Percentiles rank a stretch among this genome's conserved stretches.
These are phyloP conservation scores for Postia placenta DNA, from an alignment of 768 basidiomycete species.

Conservation along the genomic window DNA sequence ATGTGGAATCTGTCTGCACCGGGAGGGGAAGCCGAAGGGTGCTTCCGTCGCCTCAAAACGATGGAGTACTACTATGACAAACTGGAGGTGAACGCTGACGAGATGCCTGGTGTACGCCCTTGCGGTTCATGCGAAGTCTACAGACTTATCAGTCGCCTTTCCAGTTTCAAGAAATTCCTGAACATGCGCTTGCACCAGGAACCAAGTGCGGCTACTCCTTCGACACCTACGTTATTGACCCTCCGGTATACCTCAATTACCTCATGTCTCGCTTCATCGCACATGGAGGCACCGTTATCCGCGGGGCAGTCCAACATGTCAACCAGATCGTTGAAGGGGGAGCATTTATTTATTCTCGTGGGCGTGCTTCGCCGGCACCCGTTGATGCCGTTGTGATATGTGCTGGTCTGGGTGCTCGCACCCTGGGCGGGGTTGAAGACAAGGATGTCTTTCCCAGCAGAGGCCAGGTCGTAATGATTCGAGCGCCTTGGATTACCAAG, in stretches of 20 bases:
- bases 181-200: constrained; percentile 34
- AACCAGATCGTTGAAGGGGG: constrained; percentile 64
- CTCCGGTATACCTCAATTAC: constrained; percentile 56
- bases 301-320: constrained; percentile 61
- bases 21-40: constrained; percentile 46
- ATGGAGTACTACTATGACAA: constrained; percentile 48
- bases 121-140: constrained; percentile 4
- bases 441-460: constrained; percentile 39
- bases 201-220: constrained; percentile 51
- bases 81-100: constrained; percentile 28
- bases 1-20: constrained; percentile 72
- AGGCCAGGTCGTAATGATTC: constrained; percentile 39
- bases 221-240: constrained; percentile 64
- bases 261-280: constrained; percentile 52
- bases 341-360: constrained; percentile 15
- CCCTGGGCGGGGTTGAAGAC: constrained; percentile 48
- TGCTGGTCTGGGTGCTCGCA: constrained; percentile 54
- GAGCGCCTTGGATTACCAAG: constrained; percentile 46
- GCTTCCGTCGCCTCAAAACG: constrained; percentile 59
- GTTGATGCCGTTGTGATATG: constrained; percentile 62
- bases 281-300: constrained; percentile 55
- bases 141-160: constrained; percentile 16
- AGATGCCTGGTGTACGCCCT: constrained; percentile 28
- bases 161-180: constrained; percentile 35
- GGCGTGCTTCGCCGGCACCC: constrained; percentile 6